Evolutionary conservation across 2,329 filamentous ascomycete genomes (phyloP).

Genomic region (Stagonosporopsis vannaccii): DNA sequence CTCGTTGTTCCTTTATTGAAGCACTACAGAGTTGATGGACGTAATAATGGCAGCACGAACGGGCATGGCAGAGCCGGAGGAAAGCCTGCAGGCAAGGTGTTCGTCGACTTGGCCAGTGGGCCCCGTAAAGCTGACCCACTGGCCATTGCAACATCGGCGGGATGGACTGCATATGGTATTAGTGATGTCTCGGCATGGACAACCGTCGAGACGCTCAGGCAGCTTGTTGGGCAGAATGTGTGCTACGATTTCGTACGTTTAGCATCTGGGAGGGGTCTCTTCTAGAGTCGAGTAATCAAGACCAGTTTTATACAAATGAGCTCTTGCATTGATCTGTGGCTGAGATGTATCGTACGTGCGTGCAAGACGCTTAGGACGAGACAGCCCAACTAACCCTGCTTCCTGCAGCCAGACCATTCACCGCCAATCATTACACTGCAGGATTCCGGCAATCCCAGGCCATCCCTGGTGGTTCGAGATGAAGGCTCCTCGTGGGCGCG

Average conservation of each 20-base stretch:
- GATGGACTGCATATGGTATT: slow-evolving; percentile 80
- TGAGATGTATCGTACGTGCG: slow-evolving; percentile 10
- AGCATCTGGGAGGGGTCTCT: slow-evolving; percentile 67
- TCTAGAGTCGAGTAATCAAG: slow-evolving; percentile 41
- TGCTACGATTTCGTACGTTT: slow-evolving; percentile 86
- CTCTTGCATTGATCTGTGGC: slow-evolving; percentile 9
- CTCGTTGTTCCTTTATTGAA: slow-evolving; percentile 80
- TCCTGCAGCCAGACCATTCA: slow-evolving; percentile 2
- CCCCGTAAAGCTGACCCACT: slow-evolving; percentile 72
- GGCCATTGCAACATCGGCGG: slow-evolving; percentile 73
- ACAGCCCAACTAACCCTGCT: slow-evolving; percentile 5
- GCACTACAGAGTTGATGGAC: slow-evolving; percentile 65
- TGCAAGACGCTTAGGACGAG: slow-evolving; percentile 6
- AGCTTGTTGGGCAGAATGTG: slow-evolving; percentile 85
- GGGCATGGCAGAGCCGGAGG: slow-evolving; percentile 25
- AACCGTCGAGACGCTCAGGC: slow-evolving; percentile 78
- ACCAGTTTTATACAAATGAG: slow-evolving; percentile 20
- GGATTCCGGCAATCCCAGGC: slow-evolving; percentile 8
- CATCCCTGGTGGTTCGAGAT: slow-evolving; percentile 24
- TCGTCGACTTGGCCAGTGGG: slow-evolving; percentile 77
- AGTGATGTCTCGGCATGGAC: slow-evolving; percentile 85
- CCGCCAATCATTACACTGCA: slow-evolving; percentile 8
- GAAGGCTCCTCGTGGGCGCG: slow-evolving; percentile 26
- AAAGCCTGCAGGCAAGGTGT: slow-evolving; percentile 67
- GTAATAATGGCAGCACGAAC: slow-evolving; percentile 49